phyloP scores from a whole-genome alignment of 2,329 filamentous ascomycete species.

The Thielaviopsis euricoi region DNA sequence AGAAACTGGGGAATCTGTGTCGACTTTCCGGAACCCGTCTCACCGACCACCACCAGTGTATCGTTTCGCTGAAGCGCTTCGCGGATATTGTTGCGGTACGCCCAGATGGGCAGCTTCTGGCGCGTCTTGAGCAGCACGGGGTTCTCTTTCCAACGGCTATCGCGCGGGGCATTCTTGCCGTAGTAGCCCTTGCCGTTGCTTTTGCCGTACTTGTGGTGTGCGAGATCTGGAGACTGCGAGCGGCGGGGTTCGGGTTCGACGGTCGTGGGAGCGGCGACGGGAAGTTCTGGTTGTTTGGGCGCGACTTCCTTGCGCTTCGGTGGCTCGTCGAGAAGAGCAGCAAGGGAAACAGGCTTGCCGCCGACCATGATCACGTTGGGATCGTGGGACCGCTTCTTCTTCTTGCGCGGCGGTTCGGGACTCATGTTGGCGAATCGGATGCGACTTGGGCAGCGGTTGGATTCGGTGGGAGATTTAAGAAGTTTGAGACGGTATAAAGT shows the following conservation, averaged over 20 bases:
- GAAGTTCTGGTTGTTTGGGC: slow-evolving; percentile 25
- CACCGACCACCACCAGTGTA: slow-evolving; percentile 73
- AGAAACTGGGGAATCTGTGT: slow-evolving; percentile 93
- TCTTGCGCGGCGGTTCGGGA: slow-evolving; percentile 20
- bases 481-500: no score
- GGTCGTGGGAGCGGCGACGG: slow-evolving; percentile 18
- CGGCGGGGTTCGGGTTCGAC: background rate
- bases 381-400: slow-evolving; percentile 20
- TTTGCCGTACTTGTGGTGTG: background rate
- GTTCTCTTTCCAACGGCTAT: slow-evolving; percentile 16
- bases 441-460: no score
- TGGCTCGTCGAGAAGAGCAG: slow-evolving; percentile 29
- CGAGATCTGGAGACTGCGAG: background rate
- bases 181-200: background rate
- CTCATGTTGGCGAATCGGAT: background rate
- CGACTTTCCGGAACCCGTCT: slow-evolving; percentile 93
- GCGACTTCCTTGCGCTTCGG: slow-evolving; percentile 2
- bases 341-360: slow-evolving; percentile 31
- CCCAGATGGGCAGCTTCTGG: slow-evolving; percentile 66
- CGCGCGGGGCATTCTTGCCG: background rate
- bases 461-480: no score
- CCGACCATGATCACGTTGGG: slow-evolving; percentile 28
- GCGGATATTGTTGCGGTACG: slow-evolving; percentile 53
- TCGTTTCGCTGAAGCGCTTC: slow-evolving; percentile 43
- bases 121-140: slow-evolving; percentile 29